Evolutionary conservation across 163 green algal genomes (phyloP), one percentile per base, ranked within the genome.

Genomic region (Chlorella variabilis): DNA sequence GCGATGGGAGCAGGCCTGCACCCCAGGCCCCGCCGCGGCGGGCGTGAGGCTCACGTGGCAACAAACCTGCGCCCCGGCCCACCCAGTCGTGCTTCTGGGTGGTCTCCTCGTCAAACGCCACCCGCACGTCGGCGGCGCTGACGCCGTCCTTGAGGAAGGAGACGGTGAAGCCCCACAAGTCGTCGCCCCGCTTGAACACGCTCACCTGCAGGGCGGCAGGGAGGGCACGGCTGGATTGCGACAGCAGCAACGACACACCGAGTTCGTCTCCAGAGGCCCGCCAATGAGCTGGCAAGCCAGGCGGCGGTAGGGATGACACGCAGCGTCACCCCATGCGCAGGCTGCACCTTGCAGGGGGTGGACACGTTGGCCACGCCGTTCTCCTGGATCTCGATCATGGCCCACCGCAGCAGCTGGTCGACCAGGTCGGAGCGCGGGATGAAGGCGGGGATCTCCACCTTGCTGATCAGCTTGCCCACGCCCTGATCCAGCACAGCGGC

Each of bases 371-470:
- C 86, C 34, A 89, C 73, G 49, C 91, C 91, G 25, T 83, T 78
- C 69, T 96, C 92, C 27, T 89, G 85, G 2, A 90, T 84, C 75
- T 96, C 90, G 41, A 93, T 93, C 17, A 88, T 68, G 2, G 90
- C 88, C 93, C 93, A 97, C 11, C 89, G 87, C 73, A 69, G 13
- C 25, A 97, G 83, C 90, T 97, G 94, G 77, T 97, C 92, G 73
- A 96, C 93, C 63, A 97, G 89, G 80, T 97, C 94, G 54, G 92
- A 81, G 27, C 93, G 86, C 6, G 88, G 88, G 58, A 97, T 97
- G 87, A 97, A 97, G 2, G 94, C 91, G 21, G 94, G 91, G 8
- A 97, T 92, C 67, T 96, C 92, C 4, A 91, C 93, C 62, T 88
- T 93, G 31, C 86, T 91, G 49, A 97, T 96, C 18, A 96, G 79